Percentiles rank a stretch among this genome's conserved stretches.
These are phyloP conservation scores for Agrocybe praecox DNA, from an alignment of 768 basidiomycete genomes.

Conservation along the genomic window DNA sequence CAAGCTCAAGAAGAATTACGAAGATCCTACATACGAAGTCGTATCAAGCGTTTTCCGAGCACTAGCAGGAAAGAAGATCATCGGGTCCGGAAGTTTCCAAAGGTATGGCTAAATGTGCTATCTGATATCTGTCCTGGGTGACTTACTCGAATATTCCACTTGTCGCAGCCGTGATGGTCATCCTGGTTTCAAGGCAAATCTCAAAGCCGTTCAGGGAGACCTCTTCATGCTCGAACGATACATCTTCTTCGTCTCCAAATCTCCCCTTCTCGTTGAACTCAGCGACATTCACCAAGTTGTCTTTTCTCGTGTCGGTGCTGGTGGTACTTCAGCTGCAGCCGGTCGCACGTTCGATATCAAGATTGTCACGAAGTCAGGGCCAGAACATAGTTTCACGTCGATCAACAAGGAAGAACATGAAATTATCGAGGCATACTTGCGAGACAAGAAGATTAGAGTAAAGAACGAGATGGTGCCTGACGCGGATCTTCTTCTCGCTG, in stretches of 20 bases:
- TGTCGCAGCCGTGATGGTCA: slow-evolving; percentile 77
- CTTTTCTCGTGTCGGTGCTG: slow-evolving; percentile 92
- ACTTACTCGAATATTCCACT: no score
- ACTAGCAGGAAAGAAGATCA: slow-evolving; percentile 88
- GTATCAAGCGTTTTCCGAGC: slow-evolving; percentile 93
- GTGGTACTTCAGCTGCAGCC: slow-evolving; percentile 63
- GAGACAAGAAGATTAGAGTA: slow-evolving; percentile 88
- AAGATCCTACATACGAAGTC: slow-evolving; percentile 94
- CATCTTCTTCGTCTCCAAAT: slow-evolving; percentile 97
- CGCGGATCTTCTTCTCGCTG: slow-evolving; percentile 71
- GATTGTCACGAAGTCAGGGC: slow-evolving; percentile 73
- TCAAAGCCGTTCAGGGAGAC: slow-evolving; percentile 96
- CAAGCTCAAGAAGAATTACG: slow-evolving; percentile 89
- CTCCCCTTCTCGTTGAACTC: slow-evolving; percentile 87
- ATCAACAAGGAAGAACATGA: slow-evolving; percentile 97
- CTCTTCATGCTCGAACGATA: slow-evolving; percentile 98
- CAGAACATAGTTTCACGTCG: slow-evolving; percentile 88
- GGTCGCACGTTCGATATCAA: slow-evolving; percentile 94
- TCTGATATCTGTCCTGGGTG: no score
- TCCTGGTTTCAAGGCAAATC: slow-evolving; percentile 95
- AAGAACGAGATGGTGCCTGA: slow-evolving; percentile 97
- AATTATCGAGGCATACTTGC: slow-evolving; percentile 80
- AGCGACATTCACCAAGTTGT: slow-evolving; percentile 87
- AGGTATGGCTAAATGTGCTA: slow-evolving; percentile 53
- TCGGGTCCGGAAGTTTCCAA: slow-evolving; percentile 83